phyloP scores from a whole-genome alignment of 1,284 basidiomycete genomes.

The Ceratobasidium theobromae region DNA sequence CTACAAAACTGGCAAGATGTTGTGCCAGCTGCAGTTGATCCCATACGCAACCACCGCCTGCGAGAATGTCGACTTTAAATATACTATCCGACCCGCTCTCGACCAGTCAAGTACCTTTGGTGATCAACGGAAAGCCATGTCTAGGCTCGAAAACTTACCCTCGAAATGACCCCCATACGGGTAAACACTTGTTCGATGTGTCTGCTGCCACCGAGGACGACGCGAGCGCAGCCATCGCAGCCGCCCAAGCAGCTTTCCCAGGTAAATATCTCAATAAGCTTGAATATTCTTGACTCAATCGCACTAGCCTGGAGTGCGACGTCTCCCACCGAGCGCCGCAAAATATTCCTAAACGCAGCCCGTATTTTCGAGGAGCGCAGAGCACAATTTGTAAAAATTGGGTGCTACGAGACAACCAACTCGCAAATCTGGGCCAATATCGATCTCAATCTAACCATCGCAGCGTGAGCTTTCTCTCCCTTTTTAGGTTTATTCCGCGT shows the following conservation, averaged over 20 bases:
- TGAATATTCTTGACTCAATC: background rate
- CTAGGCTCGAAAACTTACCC: slow-evolving; percentile 37
- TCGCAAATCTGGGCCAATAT: slow-evolving; percentile 35
- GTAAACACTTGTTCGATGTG: slow-evolving; percentile 35
- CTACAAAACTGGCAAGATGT: no score
- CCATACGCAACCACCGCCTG: background rate
- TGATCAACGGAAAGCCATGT: slow-evolving; percentile 39
- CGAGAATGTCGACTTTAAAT: background rate
- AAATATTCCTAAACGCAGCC: slow-evolving; percentile 38
- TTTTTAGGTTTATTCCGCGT: no score
- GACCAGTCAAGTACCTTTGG: slow-evolving; percentile 38
- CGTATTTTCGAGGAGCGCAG: slow-evolving; percentile 36
- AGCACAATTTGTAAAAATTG: slow-evolving; percentile 35
- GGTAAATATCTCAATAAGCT: background rate
- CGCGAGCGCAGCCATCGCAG: slow-evolving; percentile 35
- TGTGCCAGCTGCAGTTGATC: no score
- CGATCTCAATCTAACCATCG: slow-evolving; percentile 36
- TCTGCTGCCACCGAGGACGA: slow-evolving; percentile 35
- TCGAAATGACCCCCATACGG: slow-evolving; percentile 39
- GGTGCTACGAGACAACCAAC: slow-evolving; percentile 37
- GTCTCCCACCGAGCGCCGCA: slow-evolving; percentile 35
- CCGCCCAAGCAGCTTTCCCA: slow-evolving; percentile 31
- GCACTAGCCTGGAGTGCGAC: slow-evolving; percentile 33
- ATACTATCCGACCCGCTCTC: slow-evolving; percentile 9
- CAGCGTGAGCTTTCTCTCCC: slow-evolving; percentile 31